Conservation (phyloP, 768 basidiomycete species). For the Daedaleopsis nitida region DNA sequence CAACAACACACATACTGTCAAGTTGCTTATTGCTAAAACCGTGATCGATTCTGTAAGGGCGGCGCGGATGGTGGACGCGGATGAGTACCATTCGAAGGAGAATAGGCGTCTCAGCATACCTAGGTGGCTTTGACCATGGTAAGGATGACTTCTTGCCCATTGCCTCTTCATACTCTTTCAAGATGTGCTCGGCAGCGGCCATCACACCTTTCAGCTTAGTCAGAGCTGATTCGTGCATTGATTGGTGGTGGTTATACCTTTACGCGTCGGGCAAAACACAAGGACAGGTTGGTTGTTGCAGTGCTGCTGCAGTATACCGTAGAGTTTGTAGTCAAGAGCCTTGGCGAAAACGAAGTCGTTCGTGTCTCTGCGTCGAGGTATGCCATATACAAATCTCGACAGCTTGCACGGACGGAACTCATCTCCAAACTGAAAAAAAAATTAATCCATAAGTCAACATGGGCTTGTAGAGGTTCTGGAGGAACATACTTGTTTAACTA, state of each 20-base stretch:
- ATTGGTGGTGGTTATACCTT: no score
- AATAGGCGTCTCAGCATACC: conserved; percentile 37
- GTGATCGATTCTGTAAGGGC: conserved; percentile 48
- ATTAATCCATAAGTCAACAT: background rate
- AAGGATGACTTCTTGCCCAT: conserved; percentile 48
- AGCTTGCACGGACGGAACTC: conserved; percentile 88
- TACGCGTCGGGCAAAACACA: conserved; percentile 87
- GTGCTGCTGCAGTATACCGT: conserved; percentile 69
- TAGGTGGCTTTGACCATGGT: conserved; percentile 69
- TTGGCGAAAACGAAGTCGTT: conserved; percentile 83
- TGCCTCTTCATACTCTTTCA: conserved; percentile 67
- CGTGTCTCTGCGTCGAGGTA: conserved; percentile 57
- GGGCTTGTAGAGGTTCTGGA: no score
- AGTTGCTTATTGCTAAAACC: conserved; percentile 71
- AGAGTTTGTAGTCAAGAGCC: conserved; percentile 73
- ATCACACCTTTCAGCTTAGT: conserved; percentile 38
- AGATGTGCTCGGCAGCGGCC: conserved; percentile 74
- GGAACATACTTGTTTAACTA: conserved; percentile 64
- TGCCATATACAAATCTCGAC: conserved; percentile 69
- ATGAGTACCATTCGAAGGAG: background rate
- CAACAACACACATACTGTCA: conserved; percentile 43
- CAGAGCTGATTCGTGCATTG: conserved; percentile 1
- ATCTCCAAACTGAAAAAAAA: conserved; percentile 76
- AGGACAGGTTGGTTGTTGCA: conserved; percentile 82
- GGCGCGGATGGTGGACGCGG: background rate